Conservation (phyloP, 2,329 filamentous ascomycete species). For the Xylariaceae sp. region DNA sequence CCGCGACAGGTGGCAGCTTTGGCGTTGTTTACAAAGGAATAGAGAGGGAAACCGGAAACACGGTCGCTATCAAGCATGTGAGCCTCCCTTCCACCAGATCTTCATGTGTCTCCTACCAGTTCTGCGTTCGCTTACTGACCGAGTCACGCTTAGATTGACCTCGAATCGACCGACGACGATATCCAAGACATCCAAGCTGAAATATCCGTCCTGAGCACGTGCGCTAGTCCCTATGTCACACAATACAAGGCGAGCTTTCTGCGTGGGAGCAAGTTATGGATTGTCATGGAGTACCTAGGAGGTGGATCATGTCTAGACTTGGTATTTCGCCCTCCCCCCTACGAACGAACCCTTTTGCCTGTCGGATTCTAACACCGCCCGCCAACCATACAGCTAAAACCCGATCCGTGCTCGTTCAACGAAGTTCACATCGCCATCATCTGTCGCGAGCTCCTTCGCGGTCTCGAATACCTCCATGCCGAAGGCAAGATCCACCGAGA, state of each 20-base stretch:
- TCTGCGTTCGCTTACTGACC: constrained; percentile 8
- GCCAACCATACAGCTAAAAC: constrained; percentile 67
- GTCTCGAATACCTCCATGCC: constrained; percentile 85
- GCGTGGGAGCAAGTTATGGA: constrained; percentile 96
- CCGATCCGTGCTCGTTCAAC: constrained; percentile 64
- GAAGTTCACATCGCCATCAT: constrained; percentile 92
- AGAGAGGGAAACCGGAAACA: constrained; percentile 81
- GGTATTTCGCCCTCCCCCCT: constrained; percentile 58
- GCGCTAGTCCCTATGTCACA: constrained; percentile 87
- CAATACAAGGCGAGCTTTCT: constrained; percentile 96
- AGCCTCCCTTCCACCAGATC: constrained; percentile 31
- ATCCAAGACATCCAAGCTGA: constrained; percentile 98
- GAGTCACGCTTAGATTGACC: constrained; percentile 69
- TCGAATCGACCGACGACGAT: constrained; percentile 97
- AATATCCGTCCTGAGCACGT: constrained; percentile 91
- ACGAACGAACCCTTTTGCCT: constrained; percentile 1
- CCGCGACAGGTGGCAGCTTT: constrained; percentile 74
- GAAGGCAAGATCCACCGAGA: constrained; percentile 96
- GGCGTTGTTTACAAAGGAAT: constrained; percentile 96
- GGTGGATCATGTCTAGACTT: constrained; percentile 93
- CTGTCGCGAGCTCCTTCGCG: constrained; percentile 82
- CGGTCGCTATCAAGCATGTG: constrained; percentile 95
- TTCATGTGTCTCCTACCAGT: too few species aligned
- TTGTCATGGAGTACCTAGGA: constrained; percentile 96
- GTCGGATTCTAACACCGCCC: constrained; percentile 27